A percentile compares a stretch with the other conserved stretches of the same genome.
These are phyloP conservation scores for Boletus pseudo-olivaceus DNA, from an alignment of 768 basidiomycete genomes.

Conservation along the genomic window DNA sequence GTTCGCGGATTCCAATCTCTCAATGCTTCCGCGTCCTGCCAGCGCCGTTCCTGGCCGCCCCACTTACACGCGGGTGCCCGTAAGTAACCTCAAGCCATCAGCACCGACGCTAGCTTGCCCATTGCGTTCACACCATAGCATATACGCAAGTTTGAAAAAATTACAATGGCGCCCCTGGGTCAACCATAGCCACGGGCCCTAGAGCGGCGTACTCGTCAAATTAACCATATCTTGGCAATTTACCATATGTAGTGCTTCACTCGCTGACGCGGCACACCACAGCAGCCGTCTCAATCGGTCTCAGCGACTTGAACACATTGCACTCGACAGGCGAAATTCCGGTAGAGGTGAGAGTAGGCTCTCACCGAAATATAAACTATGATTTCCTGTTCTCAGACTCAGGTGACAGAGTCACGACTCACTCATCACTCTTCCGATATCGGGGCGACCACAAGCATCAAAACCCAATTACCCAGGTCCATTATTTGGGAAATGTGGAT, in stretches of 20 bases:
- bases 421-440: neutral
- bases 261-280: conserved; percentile 18
- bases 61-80: conserved; percentile 6
- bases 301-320: neutral
- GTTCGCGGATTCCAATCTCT: conserved; percentile 33
- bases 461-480: neutral
- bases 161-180: neutral
- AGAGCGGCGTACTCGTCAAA: conserved; percentile 19
- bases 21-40: conserved; percentile 34
- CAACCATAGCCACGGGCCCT: conserved; percentile 1
- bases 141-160: too few relatives aligned
- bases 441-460: neutral
- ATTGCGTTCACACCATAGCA: too few relatives aligned
- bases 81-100: neutral
- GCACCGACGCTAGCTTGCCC: too few relatives aligned
- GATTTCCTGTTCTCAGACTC: neutral
- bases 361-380: neutral
- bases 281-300: conserved; percentile 9
- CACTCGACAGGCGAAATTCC: neutral
- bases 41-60: conserved; percentile 26
- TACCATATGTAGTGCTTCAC: conserved; percentile 4
- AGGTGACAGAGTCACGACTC: neutral
- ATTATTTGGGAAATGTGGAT: neutral
- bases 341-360: neutral
- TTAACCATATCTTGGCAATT: conserved; percentile 17